These are phyloP conservation scores for Holtermannia corniformis DNA, from an alignment of 768 basidiomycete species.

Conservation along the genomic window DNA sequence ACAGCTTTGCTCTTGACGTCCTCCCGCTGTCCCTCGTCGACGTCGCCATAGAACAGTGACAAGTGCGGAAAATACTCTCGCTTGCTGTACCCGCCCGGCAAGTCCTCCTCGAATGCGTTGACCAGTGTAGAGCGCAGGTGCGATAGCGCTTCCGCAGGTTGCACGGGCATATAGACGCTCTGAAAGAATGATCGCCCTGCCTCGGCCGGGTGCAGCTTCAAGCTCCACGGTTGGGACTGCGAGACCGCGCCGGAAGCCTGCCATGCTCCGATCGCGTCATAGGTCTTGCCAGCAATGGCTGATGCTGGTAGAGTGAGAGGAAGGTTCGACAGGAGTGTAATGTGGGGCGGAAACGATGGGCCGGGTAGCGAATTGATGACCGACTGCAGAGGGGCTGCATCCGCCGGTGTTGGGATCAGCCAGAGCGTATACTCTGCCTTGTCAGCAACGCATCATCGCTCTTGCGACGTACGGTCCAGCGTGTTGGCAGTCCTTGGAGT, in stretches of 20 bases:
- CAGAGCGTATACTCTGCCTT: constrained; percentile 17
- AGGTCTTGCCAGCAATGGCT: neutral
- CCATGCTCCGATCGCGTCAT: neutral
- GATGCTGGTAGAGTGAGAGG: constrained; percentile 1
- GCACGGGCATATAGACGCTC: constrained; percentile 19
- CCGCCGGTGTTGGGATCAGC: constrained; percentile 9
- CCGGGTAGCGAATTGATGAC: constrained; percentile 12
- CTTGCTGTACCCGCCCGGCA: neutral
- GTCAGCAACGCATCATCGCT: too few species aligned
- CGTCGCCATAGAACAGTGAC: constrained; percentile 23
- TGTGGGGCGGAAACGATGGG: constrained; percentile 18
- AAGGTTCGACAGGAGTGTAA: constrained; percentile 18
- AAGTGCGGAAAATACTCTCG: constrained; percentile 23
- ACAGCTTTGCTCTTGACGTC: constrained; percentile 5
- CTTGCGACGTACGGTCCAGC: neutral
- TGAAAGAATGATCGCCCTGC: constrained; percentile 19
- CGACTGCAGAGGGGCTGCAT: neutral
- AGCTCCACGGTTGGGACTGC: neutral
- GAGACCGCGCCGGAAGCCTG: neutral
- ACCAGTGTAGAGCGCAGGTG: constrained; percentile 11
- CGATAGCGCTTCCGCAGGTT: constrained; percentile 1
- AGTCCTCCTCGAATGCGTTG: neutral
- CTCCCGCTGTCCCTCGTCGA: constrained; percentile 10
- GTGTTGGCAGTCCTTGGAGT: neutral
- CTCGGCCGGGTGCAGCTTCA: constrained; percentile 11